Conservation (phyloP, 1,284 basidiomycete genomes). For the Xerocomus minutiporus region DNA sequence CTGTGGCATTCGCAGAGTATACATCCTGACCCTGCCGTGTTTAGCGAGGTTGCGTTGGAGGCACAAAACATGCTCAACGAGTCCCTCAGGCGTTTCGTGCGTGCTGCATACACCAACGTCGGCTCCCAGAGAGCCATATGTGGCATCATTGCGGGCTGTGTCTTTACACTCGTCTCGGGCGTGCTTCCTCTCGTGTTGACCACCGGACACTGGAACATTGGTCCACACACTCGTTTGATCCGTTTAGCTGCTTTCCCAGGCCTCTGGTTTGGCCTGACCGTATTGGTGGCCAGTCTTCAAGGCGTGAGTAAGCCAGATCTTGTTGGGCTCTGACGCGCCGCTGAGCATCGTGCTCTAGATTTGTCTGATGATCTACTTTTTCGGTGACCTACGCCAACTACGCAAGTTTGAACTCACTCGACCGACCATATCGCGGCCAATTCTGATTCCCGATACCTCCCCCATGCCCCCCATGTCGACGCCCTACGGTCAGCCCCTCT, state of each 20-base stretch:
- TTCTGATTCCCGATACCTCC: conserved; percentile 25
- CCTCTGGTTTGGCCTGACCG: conserved; percentile 62
- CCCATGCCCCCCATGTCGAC: conserved; percentile 8
- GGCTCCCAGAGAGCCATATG: conserved; percentile 68
- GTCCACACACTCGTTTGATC: conserved; percentile 55
- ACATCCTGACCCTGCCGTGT: conserved; percentile 62
- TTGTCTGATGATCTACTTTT: conserved; percentile 68
- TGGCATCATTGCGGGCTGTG: conserved; percentile 56
- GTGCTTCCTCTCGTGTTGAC: conserved; percentile 27
- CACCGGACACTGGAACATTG: conserved; percentile 35
- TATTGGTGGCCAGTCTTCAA: conserved; percentile 59
- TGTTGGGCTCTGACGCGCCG: not conserved
- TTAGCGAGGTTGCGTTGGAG: conserved; percentile 54
- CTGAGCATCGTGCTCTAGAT: conserved; percentile 30
- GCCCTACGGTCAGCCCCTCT: not conserved
- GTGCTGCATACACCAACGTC: conserved; percentile 67
- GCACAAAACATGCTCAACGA: conserved; percentile 56
- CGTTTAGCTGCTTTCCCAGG: conserved; percentile 62
- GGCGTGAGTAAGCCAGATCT: conserved; percentile 40
- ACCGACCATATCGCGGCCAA: conserved; percentile 54
- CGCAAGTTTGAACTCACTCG: conserved; percentile 70
- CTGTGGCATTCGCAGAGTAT: conserved; percentile 30
- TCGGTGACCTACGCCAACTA: conserved; percentile 75
- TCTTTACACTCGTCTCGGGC: conserved; percentile 40
- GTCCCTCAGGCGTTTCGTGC: conserved; percentile 63